Evolutionary conservation across 106 monocot genomes (phyloP).

Genomic region (Phalaenopsis aphrodite): DNA sequence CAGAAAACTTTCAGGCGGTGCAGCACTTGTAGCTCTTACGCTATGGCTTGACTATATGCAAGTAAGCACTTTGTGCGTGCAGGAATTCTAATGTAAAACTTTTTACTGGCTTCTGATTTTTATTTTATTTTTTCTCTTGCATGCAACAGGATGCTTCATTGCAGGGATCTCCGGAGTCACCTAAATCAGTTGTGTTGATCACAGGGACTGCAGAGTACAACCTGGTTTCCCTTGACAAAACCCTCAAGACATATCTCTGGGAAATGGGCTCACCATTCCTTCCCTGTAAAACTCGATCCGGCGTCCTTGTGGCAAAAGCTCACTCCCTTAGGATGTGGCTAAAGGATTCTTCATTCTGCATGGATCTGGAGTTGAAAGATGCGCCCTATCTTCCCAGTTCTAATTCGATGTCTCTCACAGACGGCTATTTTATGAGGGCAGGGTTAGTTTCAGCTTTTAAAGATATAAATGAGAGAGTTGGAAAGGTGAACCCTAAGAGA

Average conservation of each 20-base stretch:
- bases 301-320: constrained; percentile 83
- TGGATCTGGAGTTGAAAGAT: constrained; percentile 91
- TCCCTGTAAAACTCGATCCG: constrained; percentile 74
- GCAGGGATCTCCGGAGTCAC: constrained; percentile 84
- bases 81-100: no score
- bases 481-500: constrained; percentile 71
- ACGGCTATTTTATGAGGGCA: constrained; percentile 92
- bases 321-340: constrained; percentile 99
- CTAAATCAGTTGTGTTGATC: constrained; percentile 86
- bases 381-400: constrained; percentile 47
- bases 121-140: not conserved
- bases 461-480: constrained; percentile 73
- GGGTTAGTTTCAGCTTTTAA: constrained; percentile 82
- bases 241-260: constrained; percentile 80
- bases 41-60: constrained; percentile 99
- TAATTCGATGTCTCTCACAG: constrained; percentile 73
- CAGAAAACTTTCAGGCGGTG: constrained; percentile 90
- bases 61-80: constrained; percentile 26
- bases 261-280: constrained; percentile 99
- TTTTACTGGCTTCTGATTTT: not conserved
- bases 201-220: constrained; percentile 88
- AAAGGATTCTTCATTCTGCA: constrained; percentile 89
- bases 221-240: constrained; percentile 77
- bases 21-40: constrained; percentile 94
- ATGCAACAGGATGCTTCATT: constrained; percentile 84